These are phyloP conservation scores for Epichloe scottii DNA, from an alignment of 2,329 filamentous ascomycete genomes.

Conservation along the genomic window DNA sequence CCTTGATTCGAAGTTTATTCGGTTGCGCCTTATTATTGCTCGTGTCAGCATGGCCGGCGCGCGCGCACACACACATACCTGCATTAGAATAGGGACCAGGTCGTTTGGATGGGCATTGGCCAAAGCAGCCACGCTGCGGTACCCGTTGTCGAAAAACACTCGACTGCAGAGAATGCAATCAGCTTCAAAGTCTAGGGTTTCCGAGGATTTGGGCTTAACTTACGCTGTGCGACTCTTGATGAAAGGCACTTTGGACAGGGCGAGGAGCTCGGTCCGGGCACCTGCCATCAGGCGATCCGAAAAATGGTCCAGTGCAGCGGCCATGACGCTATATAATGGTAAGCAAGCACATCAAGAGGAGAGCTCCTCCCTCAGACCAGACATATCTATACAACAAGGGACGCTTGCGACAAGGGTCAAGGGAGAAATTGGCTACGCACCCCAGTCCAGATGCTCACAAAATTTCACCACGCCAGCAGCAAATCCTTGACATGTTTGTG, in stretches of 20 bases:
- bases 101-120: constrained; percentile 58
- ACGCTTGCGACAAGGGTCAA: too few relatives aligned
- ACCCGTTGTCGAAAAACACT: constrained; percentile 66
- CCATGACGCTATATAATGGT: constrained; percentile 41
- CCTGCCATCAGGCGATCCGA: constrained; percentile 61
- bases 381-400: too few relatives aligned
- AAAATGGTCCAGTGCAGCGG: constrained; percentile 62
- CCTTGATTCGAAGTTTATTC: constrained; percentile 46
- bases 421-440: constrained; percentile 20
- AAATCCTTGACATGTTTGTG: constrained; percentile 66
- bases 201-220: constrained; percentile 10
- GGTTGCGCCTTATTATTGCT: constrained; percentile 43
- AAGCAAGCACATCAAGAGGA: constrained; percentile 5
- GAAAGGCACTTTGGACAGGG: constrained; percentile 58
- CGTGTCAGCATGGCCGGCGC: constrained; percentile 1
- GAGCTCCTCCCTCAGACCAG: too few relatives aligned
- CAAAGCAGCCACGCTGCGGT: constrained; percentile 52
- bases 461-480: constrained; percentile 71
- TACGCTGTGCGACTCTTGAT: constrained; percentile 66
- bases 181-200: not conserved
- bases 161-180: constrained; percentile 19
- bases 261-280: constrained; percentile 56
- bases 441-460: constrained; percentile 65
- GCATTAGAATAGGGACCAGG: constrained; percentile 58
- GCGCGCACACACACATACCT: constrained; percentile 30